Conservation (phyloP, 2,329 filamentous ascomycete genomes). For the Colletotrichum australisinense region DNA sequence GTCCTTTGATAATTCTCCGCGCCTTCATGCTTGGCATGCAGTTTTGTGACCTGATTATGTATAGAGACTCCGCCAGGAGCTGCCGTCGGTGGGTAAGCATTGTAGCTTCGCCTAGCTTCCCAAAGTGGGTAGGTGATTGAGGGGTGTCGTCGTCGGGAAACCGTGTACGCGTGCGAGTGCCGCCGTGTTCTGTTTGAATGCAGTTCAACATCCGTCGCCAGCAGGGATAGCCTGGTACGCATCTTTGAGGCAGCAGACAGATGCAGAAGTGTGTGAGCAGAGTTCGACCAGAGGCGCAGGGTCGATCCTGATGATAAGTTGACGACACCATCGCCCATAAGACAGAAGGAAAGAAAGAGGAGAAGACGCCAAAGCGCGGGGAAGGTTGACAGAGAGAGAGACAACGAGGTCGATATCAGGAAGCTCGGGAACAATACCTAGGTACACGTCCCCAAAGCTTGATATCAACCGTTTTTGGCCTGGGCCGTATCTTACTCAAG, state of each 20-base stretch:
- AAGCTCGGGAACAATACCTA: neutral
- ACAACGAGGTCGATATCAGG: neutral
- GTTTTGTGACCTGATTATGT: slow-evolving; percentile 4
- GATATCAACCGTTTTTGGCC: neutral
- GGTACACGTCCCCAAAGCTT: neutral
- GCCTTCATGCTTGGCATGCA: slow-evolving; percentile 13
- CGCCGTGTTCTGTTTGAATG: neutral
- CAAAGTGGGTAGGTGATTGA: slow-evolving; percentile 5
- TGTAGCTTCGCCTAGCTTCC: slow-evolving; percentile 1
- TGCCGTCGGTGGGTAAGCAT: neutral
- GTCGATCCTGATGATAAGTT: slow-evolving; percentile 2
- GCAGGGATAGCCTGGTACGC: slow-evolving; percentile 7
- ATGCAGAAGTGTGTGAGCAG: slow-evolving; percentile 9
- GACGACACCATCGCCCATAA: neutral
- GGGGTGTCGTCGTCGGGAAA: slow-evolving; percentile 10
- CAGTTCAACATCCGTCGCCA: neutral
- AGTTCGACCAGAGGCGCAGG: neutral
- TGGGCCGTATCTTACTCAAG: neutral
- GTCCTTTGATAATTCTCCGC: neutral
- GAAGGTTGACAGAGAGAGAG: neutral
- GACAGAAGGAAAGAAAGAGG: neutral
- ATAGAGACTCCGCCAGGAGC: neutral
- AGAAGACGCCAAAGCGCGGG: neutral
- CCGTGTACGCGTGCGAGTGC: neutral
- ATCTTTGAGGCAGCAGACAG: neutral